Conservation (phyloP, 139 green algal species). For the Auxenochlorella pyrenoidosa region DNA sequence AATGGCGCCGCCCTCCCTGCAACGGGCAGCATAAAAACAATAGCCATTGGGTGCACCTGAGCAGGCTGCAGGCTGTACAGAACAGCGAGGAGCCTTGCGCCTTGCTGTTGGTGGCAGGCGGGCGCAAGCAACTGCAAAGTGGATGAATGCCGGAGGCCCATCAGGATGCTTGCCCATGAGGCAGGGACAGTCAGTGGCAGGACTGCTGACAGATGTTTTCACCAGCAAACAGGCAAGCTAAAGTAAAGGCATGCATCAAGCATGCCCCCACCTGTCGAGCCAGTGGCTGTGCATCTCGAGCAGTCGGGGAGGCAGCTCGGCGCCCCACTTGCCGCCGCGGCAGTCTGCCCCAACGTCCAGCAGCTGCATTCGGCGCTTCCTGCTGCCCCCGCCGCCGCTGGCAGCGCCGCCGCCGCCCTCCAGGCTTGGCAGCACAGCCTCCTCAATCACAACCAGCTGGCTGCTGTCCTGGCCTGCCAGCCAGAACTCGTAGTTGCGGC, state of each 20-base stretch:
- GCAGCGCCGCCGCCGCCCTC: background rate
- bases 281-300: slow-evolving; percentile 62
- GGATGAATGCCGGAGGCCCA: too few relatives aligned
- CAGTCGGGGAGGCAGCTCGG: slow-evolving; percentile 48
- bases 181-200: too few relatives aligned
- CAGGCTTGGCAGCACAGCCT: background rate
- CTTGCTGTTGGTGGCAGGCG: too few relatives aligned
- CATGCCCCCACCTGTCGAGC: slow-evolving; percentile 44
- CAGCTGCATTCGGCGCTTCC: slow-evolving; percentile 44
- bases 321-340: slow-evolving; percentile 44
- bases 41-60: too few relatives aligned
- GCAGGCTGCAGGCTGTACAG: too few relatives aligned
- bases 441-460: background rate
- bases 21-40: background rate
- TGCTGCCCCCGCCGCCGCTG: background rate
- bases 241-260: too few relatives aligned
- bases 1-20: slow-evolving; percentile 41
- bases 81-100: too few relatives aligned
- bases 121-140: too few relatives aligned
- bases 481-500: background rate
- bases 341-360: slow-evolving; percentile 41
- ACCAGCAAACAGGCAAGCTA: too few relatives aligned
- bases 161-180: too few relatives aligned
- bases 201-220: too few relatives aligned
- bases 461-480: background rate